A percentile compares a stretch with the other conserved stretches of the same genome.
Evolutionary conservation across 2,329 filamentous ascomycete species (phyloP).

Genomic region (Pseudofabraea citricarpa): DNA sequence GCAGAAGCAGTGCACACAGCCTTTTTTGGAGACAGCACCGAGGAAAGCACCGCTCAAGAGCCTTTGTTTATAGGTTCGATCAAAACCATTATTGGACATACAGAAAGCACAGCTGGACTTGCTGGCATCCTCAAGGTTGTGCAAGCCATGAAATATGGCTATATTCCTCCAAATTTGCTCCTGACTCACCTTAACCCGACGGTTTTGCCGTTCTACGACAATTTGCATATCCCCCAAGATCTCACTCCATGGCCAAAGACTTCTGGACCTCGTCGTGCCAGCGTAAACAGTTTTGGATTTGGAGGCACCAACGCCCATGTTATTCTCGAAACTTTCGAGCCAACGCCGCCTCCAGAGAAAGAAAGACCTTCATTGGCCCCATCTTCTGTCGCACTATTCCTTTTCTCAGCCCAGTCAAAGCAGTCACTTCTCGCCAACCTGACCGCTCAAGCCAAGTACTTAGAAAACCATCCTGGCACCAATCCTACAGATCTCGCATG

Average conservation of each 20-base stretch:
- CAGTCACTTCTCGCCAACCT: conserved; percentile 2
- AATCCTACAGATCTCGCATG: conserved; percentile 7
- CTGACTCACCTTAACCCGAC: conserved; percentile 29
- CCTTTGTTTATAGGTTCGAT: conserved; percentile 2
- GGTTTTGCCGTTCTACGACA: conserved; percentile 20
- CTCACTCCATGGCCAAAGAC: conserved; percentile 5
- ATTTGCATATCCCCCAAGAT: conserved; percentile 21
- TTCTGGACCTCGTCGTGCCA: conserved; percentile 6
- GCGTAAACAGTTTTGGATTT: conserved; percentile 32
- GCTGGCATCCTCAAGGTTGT: conserved; percentile 20
- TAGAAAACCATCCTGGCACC: conserved; percentile 1
- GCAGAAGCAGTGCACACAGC: conserved; percentile 6
- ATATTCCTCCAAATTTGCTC: conserved; percentile 21
- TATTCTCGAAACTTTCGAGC: conserved; percentile 20
- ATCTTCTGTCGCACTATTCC: background rate
- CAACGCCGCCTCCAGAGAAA: background rate
- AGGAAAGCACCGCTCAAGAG: background rate
- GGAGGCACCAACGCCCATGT: conserved; percentile 44
- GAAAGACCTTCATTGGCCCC: background rate
- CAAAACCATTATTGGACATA: conserved; percentile 18
- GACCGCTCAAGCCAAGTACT: background rate
- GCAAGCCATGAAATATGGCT: conserved; percentile 18
- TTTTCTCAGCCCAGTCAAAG: conserved; percentile 10
- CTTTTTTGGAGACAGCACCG: background rate
- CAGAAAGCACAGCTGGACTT: conserved; percentile 19